A percentile compares a stretch with the other conserved stretches of the same genome.
phyloP scores from a whole-genome alignment of 2,329 filamentous ascomycete species.

The Fusarium sp. region DNA sequence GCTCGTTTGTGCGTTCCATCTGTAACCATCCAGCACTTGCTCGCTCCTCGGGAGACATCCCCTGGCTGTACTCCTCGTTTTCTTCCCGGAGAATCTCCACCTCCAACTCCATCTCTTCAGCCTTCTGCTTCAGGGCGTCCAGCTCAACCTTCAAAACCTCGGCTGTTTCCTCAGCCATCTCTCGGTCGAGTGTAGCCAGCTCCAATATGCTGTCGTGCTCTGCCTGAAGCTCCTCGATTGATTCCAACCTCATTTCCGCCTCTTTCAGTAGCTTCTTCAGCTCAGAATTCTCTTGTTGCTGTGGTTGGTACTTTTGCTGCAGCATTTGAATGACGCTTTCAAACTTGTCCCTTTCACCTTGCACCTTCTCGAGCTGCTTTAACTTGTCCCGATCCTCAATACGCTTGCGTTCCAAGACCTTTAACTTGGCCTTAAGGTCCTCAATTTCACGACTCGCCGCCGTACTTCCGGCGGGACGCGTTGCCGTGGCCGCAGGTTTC shows the following conservation, averaged over 20 bases:
- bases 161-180: slow-evolving; percentile 95
- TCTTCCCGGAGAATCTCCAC: slow-evolving; percentile 90
- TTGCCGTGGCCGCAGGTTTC: slow-evolving; percentile 50
- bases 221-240: slow-evolving; percentile 80
- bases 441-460: slow-evolving; percentile 80
- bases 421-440: slow-evolving; percentile 89
- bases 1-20: slow-evolving; percentile 91
- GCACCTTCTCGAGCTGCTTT: slow-evolving; percentile 82
- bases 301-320: slow-evolving; percentile 88
- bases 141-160: slow-evolving; percentile 87
- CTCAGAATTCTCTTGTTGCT: slow-evolving; percentile 84
- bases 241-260: slow-evolving; percentile 76
- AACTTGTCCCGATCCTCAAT: slow-evolving; percentile 88
- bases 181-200: slow-evolving; percentile 88
- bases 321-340: slow-evolving; percentile 91
- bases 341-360: slow-evolving; percentile 83
- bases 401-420: slow-evolving; percentile 89
- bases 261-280: slow-evolving; percentile 85
- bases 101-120: slow-evolving; percentile 90
- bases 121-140: slow-evolving; percentile 80
- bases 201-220: slow-evolving; percentile 91
- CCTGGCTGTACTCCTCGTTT: slow-evolving; percentile 85
- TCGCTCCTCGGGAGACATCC: slow-evolving; percentile 90
- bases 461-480: slow-evolving; percentile 61
- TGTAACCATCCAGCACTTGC: slow-evolving; percentile 91